A percentile compares a stretch with the other conserved stretches of the same genome.
phyloP scores from a whole-genome alignment of 2,329 filamentous ascomycete species.

The Colletotrichum cereale region DNA sequence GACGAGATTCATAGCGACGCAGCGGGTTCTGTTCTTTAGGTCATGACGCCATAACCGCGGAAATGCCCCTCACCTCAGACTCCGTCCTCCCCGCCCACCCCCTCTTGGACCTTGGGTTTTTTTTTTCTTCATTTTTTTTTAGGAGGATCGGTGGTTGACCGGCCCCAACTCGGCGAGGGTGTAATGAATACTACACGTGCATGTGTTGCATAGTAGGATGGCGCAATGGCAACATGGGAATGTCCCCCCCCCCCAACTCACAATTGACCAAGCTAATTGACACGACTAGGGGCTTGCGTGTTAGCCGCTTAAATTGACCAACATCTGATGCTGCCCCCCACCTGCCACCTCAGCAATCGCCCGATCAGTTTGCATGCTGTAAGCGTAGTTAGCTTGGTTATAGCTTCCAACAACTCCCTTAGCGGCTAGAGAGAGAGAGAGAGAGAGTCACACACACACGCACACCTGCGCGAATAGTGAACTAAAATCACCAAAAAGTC shows the following conservation, averaged over 20 bases:
- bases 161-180: neutral
- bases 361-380: slow-evolving; percentile 8
- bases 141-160: neutral
- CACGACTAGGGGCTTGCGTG: neutral
- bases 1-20: neutral
- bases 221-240: slow-evolving; percentile 3
- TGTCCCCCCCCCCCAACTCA: slow-evolving; percentile 5
- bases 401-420: neutral
- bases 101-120: neutral
- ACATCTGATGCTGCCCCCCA: slow-evolving; percentile 22
- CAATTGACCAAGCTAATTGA: neutral
- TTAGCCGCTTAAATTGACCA: slow-evolving; percentile 6
- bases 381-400: slow-evolving; percentile 16
- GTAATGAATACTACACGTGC: too few species aligned
- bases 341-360: slow-evolving; percentile 7
- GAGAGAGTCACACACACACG: neutral
- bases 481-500: slow-evolving; percentile 13
- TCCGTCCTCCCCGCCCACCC: neutral
- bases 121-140: neutral
- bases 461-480: neutral
- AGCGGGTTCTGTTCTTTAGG: slow-evolving; percentile 16
- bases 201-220: neutral
- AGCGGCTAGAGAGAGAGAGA: neutral
- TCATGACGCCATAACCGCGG: slow-evolving; percentile 38
- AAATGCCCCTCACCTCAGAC: slow-evolving; percentile 10